Conservation (phyloP, 768 basidiomycete genomes). For the Rhodotorula toruloides region DNA sequence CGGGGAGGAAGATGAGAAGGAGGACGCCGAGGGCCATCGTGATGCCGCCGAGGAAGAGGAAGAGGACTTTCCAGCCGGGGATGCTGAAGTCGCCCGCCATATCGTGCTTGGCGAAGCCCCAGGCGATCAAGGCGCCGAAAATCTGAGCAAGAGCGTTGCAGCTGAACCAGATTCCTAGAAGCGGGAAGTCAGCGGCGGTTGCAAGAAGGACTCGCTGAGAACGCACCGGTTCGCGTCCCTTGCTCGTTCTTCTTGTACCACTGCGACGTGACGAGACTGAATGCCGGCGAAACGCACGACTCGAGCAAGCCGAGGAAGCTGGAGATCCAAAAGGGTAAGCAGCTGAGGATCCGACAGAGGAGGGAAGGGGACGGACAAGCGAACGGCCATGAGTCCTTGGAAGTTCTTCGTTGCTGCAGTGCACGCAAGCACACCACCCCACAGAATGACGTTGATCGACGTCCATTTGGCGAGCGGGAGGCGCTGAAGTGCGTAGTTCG, state of each 20-base stretch:
- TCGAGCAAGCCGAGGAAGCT: conserved; percentile 24
- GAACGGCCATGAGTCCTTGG: conserved; percentile 15
- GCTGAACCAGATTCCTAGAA: conserved; percentile 33
- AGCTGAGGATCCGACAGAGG: no score
- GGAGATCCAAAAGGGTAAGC: neutral
- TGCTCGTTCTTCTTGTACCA: conserved; percentile 25
- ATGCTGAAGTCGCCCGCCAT: conserved; percentile 8
- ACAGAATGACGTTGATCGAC: conserved; percentile 19
- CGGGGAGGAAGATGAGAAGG: conserved; percentile 10
- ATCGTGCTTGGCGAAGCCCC: conserved; percentile 29
- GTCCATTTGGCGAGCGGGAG: conserved; percentile 30
- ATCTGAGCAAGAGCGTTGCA: conserved; percentile 25
- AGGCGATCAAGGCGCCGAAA: conserved; percentile 29
- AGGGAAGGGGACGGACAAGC: conserved; percentile 1
- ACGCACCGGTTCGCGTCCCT: conserved; percentile 7
- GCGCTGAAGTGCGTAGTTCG: conserved; percentile 18
- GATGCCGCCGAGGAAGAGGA: conserved; percentile 3
- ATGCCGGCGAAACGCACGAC: conserved; percentile 11
- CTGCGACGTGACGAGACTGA: conserved; percentile 11
- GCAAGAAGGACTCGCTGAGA: no score
- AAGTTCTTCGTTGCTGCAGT: conserved; percentile 18
- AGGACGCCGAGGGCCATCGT: neutral
- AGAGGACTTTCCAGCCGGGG: conserved; percentile 1
- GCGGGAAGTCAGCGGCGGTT: no score
- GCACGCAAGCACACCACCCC: conserved; percentile 29